Conservation (phyloP, 1,139 yeast species). For the Debaryomyces singareniensis region DNA sequence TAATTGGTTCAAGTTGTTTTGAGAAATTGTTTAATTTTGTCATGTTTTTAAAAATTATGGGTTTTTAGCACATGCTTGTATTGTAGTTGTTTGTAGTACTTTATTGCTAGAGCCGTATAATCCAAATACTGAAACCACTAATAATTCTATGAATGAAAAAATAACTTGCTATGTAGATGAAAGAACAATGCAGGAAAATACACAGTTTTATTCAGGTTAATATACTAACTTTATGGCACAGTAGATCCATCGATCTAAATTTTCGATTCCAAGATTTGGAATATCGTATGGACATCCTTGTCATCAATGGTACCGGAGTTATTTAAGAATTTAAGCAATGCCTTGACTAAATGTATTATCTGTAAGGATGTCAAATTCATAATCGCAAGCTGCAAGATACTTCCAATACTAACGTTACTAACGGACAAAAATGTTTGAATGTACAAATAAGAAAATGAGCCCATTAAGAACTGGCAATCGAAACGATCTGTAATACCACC, state of each 20-base stretch:
- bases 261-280: neutral
- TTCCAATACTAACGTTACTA: conserved; percentile 64
- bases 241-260: too few relatives aligned
- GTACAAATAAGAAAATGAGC: conserved; percentile 86
- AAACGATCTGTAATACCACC: conserved; percentile 98
- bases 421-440: conserved; percentile 86
- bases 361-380: conserved; percentile 65
- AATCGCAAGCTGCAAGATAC: conserved; percentile 68
- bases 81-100: too few relatives aligned
- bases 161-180: too few relatives aligned
- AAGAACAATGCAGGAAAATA: too few relatives aligned
- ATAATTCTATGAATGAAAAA: conserved; percentile 1
- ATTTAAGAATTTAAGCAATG: conserved; percentile 57
- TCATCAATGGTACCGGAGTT: conserved; percentile 45
- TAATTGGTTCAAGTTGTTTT: too few relatives aligned
- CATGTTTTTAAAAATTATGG: too few relatives aligned
- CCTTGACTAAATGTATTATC: conserved; percentile 54
- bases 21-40: too few relatives aligned
- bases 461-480: conserved; percentile 98
- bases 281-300: conserved; percentile 18
- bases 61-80: too few relatives aligned
- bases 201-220: too few relatives aligned
- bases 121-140: too few relatives aligned
- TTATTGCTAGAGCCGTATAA: too few relatives aligned
- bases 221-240: too few relatives aligned